Conservation (phyloP, 768 basidiomycete species). For the Lentinula sp. region DNA sequence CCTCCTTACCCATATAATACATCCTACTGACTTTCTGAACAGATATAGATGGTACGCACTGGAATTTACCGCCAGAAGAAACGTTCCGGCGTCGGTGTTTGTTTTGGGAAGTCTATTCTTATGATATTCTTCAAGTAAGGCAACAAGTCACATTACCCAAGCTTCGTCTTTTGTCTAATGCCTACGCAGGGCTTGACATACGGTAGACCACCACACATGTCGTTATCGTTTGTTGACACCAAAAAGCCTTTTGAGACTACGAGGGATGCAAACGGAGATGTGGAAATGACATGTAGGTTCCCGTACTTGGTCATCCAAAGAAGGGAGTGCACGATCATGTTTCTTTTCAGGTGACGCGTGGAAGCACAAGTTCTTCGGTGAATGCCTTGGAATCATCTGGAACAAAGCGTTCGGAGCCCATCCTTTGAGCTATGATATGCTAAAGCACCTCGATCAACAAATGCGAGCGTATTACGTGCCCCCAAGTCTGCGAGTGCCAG, state of each 20-base stretch:
- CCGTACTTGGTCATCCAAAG: conserved; percentile 3
- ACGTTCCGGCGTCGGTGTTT: conserved; percentile 53
- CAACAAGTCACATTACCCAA: neutral
- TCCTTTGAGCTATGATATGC: conserved; percentile 50
- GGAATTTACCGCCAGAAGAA: conserved; percentile 52
- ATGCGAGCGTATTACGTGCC: conserved; percentile 59
- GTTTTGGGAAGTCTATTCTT: conserved; percentile 61
- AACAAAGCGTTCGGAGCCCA: conserved; percentile 64
- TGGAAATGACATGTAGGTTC: conserved; percentile 56
- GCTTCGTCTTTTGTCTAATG: neutral
- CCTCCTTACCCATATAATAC: conserved; percentile 8
- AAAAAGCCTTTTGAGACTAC: conserved; percentile 42
- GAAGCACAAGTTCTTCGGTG: conserved; percentile 62
- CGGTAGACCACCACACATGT: conserved; percentile 63
- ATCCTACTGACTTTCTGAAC: neutral
- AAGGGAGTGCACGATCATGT: neutral
- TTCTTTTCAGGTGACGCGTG: conserved; percentile 47
- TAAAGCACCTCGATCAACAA: conserved; percentile 61
- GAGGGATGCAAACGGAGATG: conserved; percentile 40
- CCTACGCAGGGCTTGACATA: conserved; percentile 55
- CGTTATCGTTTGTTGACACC: conserved; percentile 47
- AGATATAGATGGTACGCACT: conserved; percentile 66
- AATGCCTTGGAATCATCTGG: conserved; percentile 58
- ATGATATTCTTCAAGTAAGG: conserved; percentile 65
- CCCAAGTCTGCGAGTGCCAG: conserved; percentile 22